Base-by-base conservation (phyloP, 306 rosid genomes). In the Trifolium fragiferum region DNA sequence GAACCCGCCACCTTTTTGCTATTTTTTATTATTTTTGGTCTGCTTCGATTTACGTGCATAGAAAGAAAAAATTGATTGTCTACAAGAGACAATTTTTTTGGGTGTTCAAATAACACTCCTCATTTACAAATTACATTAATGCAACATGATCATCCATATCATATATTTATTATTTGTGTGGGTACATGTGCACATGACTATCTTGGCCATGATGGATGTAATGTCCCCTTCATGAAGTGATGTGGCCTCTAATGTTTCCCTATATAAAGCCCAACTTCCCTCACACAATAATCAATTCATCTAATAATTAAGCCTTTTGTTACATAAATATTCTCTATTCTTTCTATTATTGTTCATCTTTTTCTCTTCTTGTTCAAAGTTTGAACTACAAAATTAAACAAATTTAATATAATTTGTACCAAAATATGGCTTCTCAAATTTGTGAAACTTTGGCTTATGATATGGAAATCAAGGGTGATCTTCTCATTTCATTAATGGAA, bases 401-500 rank as follows among this genome's bases (percentile, higher is more conserved):
- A 66, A 47, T 43, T 66, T 66, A 12, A 43, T 41, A 41, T 41
- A 30, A 27, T 32, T 63, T 63, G 46, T 38, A 8, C 13, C 10
- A 79, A 62, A 27, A 3, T 4, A 87, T 87, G 90, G 80, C 80
- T 49, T 82, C 82, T 62, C 80, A 71, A 60, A 58, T 60, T 32
- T 75, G 81, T 73, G 90, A 87, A 46, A 66, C 71, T 16, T 76
- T 76, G 53, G 76, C 76, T 12, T 63, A 68, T 50, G 84, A 82
- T 46, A 81, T 76, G 32, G 73, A 81, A 50, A 81, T 76, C 57
- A 78, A 84, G 16, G 78, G 82, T 58, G 80, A 70, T 65, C 71
- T 87, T 77, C 75, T 87, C 11, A 76, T 66, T 83, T 82, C 88
- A 53, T 58, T 87, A n/a, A 76, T 84, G 76, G 90, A 87, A 43